A percentile compares a stretch with the other conserved stretches of the same genome.
Conservation (phyloP, 1,139 yeast species). For the Yamadazyma dendronema region DNA sequence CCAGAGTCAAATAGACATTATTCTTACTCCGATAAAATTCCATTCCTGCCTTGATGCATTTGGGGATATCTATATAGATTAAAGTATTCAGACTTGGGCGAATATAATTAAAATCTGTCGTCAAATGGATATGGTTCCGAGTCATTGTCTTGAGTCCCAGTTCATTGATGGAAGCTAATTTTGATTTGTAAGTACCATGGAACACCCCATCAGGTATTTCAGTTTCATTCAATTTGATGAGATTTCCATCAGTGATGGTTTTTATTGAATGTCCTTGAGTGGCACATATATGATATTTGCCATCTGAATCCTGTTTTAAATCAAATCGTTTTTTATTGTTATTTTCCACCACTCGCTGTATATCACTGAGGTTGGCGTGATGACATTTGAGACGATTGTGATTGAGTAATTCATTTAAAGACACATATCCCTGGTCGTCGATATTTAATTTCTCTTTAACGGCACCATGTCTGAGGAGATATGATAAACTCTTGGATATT, state of each 20-base stretch:
- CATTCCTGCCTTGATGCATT: slow-evolving; percentile 46
- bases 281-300: slow-evolving; percentile 62
- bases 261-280: slow-evolving; percentile 85
- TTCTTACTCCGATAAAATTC: slow-evolving; percentile 64
- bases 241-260: slow-evolving; percentile 40
- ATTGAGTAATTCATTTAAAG: slow-evolving; percentile 48
- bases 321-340: slow-evolving; percentile 74
- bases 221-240: slow-evolving; percentile 20
- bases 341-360: slow-evolving; percentile 56
- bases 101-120: slow-evolving; percentile 64
- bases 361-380: slow-evolving; percentile 54
- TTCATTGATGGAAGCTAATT: slow-evolving; percentile 47
- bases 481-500: slow-evolving; percentile 74
- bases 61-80: slow-evolving; percentile 58
- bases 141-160: slow-evolving; percentile 69
- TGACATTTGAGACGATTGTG: slow-evolving; percentile 61
- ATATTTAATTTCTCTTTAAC: slow-evolving; percentile 63
- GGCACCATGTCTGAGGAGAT: slow-evolving; percentile 83
- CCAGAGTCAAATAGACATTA: slow-evolving; percentile 70
- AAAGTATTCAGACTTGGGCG: slow-evolving; percentile 57
- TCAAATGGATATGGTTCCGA: slow-evolving; percentile 81
- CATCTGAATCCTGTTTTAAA: slow-evolving; percentile 23
- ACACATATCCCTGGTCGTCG: slow-evolving; percentile 65
- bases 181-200: slow-evolving; percentile 75
- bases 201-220: slow-evolving; percentile 41